A percentile compares a stretch with the other conserved stretches of the same genome.
phyloP scores from a whole-genome alignment of 768 basidiomycete species.

The Hypholoma sublateritium region DNA sequence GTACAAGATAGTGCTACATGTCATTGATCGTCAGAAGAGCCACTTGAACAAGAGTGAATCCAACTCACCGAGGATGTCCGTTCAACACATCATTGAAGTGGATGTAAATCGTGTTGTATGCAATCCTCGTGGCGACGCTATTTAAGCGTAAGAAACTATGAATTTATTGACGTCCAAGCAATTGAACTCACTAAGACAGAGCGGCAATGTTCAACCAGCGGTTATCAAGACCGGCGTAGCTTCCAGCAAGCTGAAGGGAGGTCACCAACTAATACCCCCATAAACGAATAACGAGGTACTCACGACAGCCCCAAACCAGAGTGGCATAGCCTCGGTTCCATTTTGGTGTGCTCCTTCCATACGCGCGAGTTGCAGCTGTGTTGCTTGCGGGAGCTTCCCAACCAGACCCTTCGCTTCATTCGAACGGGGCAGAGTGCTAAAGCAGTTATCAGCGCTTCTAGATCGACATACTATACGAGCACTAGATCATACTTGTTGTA shows the following conservation, averaged over 20 bases:
- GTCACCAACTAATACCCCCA: neutral
- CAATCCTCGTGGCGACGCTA: constrained; percentile 20
- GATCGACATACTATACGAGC: neutral
- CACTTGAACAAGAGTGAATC: neutral
- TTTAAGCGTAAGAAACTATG: neutral
- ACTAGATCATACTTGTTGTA: constrained; percentile 31
- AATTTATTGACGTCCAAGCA: neutral
- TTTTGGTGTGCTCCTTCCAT: constrained; percentile 40
- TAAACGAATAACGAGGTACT: neutral
- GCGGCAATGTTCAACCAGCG: constrained; percentile 30
- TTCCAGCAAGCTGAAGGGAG: constrained; percentile 28
- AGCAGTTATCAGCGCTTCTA: neutral
- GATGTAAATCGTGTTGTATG: constrained; percentile 25
- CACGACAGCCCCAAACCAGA: constrained; percentile 35
- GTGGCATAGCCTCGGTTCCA: constrained; percentile 31
- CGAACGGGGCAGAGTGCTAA: constrained; percentile 32
- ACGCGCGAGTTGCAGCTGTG: constrained; percentile 25
- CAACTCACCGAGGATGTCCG: constrained; percentile 21
- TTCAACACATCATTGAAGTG: constrained; percentile 17
- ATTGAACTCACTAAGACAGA: constrained; percentile 27
- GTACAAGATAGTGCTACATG: constrained; percentile 13
- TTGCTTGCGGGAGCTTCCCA: constrained; percentile 25
- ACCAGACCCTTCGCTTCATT: constrained; percentile 21
- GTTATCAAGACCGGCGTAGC: constrained; percentile 29
- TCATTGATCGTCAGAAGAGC: neutral